Percentiles rank a stretch among this genome's conserved stretches.
Evolutionary conservation across 1,139 yeast genomes (phyloP).

Genomic region (Kurtzmaniella quercitrusa): DNA sequence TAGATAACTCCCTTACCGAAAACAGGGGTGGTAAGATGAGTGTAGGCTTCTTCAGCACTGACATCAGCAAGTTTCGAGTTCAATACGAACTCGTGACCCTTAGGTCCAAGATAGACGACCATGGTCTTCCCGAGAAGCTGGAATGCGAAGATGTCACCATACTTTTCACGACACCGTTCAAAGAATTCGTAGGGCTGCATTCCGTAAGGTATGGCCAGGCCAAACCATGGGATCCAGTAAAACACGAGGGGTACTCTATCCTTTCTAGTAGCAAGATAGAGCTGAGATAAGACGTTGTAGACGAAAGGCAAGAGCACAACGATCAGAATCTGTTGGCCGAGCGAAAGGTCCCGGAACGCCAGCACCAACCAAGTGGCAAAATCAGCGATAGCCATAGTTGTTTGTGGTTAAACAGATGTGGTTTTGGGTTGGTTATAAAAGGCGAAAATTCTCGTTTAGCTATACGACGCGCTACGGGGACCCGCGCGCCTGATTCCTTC

Average conservation of each 20-base stretch:
- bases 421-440: background rate
- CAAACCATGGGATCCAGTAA: slow-evolving; percentile 94
- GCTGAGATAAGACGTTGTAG: slow-evolving; percentile 67
- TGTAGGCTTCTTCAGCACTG: slow-evolving; percentile 93
- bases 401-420: background rate
- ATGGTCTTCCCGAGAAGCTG: slow-evolving; percentile 83
- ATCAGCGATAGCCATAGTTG: slow-evolving; percentile 28
- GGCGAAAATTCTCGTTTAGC: background rate
- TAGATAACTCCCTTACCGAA: slow-evolving; percentile 96
- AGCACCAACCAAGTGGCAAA: slow-evolving; percentile 16
- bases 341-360: slow-evolving; percentile 22
- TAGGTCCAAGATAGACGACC: slow-evolving; percentile 96
- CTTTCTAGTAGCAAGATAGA: slow-evolving; percentile 63
- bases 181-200: slow-evolving; percentile 92
- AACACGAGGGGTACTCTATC: slow-evolving; percentile 87
- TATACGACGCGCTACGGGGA: background rate
- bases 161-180: slow-evolving; percentile 65
- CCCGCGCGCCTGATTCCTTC: background rate
- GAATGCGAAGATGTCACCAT: slow-evolving; percentile 92
- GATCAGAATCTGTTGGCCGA: slow-evolving; percentile 32
- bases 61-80: slow-evolving; percentile 89
- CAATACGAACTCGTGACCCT: slow-evolving; percentile 94
- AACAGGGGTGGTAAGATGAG: slow-evolving; percentile 93
- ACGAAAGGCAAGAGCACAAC: slow-evolving; percentile 46
- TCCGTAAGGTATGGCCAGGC: slow-evolving; percentile 85